These are phyloP conservation scores for Leishmania arabica DNA, from an alignment of 208 protist genomes.

Conservation along the genomic window DNA sequence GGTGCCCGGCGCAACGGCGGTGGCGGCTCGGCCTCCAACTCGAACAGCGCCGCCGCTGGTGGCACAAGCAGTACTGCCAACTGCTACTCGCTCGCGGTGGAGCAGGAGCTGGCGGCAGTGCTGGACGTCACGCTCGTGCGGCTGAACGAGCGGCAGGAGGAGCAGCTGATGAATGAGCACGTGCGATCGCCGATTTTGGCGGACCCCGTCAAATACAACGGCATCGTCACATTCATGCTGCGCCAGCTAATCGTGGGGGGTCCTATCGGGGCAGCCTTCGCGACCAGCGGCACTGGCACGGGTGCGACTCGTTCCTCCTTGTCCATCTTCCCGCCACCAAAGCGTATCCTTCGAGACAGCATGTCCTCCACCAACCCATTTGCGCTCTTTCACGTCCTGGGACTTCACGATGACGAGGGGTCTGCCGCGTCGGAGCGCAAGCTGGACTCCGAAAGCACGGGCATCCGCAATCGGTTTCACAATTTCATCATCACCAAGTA, in stretches of 20 bases:
- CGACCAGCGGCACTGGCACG: background rate
- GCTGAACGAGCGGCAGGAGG: slow-evolving; percentile 76
- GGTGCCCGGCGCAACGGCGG: slow-evolving; percentile 4
- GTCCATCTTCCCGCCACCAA: slow-evolving; percentile 6
- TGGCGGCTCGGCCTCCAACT: slow-evolving; percentile 9
- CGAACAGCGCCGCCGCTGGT: slow-evolving; percentile 35
- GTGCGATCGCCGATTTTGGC: slow-evolving; percentile 61
- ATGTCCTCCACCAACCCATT: slow-evolving; percentile 47
- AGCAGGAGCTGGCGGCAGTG: slow-evolving; percentile 56
- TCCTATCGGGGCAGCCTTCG: background rate
- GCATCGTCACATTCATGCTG: slow-evolving; percentile 69
- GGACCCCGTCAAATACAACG: slow-evolving; percentile 72
- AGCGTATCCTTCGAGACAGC: slow-evolving; percentile 40
- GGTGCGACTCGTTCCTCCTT: background rate
- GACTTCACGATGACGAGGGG: slow-evolving; percentile 74
- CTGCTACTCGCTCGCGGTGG: slow-evolving; percentile 58
- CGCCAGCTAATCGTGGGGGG: slow-evolving; percentile 49
- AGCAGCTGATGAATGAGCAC: slow-evolving; percentile 73
- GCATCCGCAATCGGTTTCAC: slow-evolving; percentile 64
- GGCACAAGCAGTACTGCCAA: slow-evolving; percentile 16
- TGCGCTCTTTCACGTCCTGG: slow-evolving; percentile 66
- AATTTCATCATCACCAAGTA: slow-evolving; percentile 75
- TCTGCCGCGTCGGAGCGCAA: slow-evolving; percentile 44
- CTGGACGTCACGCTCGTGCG: slow-evolving; percentile 68
- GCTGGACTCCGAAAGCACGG: slow-evolving; percentile 43